Base-by-base conservation (phyloP, 495 filamentous ascomycete genomes). In the Penicillium maclennaniae region DNA sequence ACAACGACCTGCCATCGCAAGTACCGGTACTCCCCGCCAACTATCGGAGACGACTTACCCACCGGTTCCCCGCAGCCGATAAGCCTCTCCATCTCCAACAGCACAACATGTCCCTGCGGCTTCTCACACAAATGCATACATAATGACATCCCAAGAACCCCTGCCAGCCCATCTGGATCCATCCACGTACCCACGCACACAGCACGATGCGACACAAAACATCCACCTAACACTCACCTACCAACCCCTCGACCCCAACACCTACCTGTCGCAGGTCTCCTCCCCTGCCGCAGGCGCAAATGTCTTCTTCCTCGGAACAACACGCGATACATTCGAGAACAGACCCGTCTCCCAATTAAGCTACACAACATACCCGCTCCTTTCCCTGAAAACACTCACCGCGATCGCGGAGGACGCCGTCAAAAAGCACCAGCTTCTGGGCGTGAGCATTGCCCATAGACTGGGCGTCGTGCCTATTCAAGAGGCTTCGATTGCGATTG, bases 401-500 rank as follows among this genome's bases (percentile, higher is more conserved):
- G 58, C 64, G 21, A 96, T 98, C 61, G 87, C 85, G 49, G 67
- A 71, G 38, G 58, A 71, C 3, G 68, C 92, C 3, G 71, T 76
- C 3, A 43, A 61, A 19, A 83, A 81, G 55, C 82, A 95, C 63
- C 66, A 60, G 1, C 76, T 97, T 6, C 74, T 75, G 20, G 84
- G 81, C 0, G 85, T 97, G 45, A 81, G 83, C 38, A 89, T 97
- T 63, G 76, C 87, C 42, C 93, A 98, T 69, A 80, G 93, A n/a
- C 76, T 98, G 7, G 93, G 93, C 0, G 73, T 78, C 15, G 91
- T 96, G 5, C 90, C 90, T 3, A 83, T 98, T 37, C 84, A 83
- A 6, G 92, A 97, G 69, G 92, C 95, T 65, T 95, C 89, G 59
- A 92, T 98, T 59, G 73, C 92, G 53, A 90, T 98, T 66, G 89